These are phyloP conservation scores for Acorus gramineus DNA, from an alignment of 106 monocot genomes.

Conservation along the genomic window DNA sequence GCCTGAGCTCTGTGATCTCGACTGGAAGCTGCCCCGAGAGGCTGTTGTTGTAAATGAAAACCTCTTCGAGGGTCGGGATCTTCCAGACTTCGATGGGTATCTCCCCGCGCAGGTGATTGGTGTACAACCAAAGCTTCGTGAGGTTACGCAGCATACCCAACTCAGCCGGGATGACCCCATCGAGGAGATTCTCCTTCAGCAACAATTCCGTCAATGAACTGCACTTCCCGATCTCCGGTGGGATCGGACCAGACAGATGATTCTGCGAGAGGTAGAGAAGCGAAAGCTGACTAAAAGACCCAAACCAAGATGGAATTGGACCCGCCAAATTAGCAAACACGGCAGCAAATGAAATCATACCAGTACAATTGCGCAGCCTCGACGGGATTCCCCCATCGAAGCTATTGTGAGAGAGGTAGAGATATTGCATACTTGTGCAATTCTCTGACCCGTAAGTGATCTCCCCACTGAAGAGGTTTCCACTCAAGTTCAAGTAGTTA, in stretches of 20 bases:
- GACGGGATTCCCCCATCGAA: slow-evolving; percentile 43
- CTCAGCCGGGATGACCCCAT: slow-evolving; percentile 51
- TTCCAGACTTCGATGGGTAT: slow-evolving; percentile 60
- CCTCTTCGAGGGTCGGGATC: slow-evolving; percentile 28
- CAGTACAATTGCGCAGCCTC: slow-evolving; percentile 44
- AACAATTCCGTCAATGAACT: slow-evolving; percentile 29
- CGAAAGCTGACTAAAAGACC: slow-evolving; percentile 33
- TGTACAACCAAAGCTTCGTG: slow-evolving; percentile 32
- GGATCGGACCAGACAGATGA: slow-evolving; percentile 51
- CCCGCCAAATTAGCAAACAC: slow-evolving; percentile 47
- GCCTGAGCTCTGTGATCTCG: slow-evolving; percentile 39
- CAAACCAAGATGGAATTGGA: slow-evolving; percentile 47
- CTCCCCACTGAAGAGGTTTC: slow-evolving; percentile 28
- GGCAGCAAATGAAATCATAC: slow-evolving; percentile 21
- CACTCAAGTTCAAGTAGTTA: slow-evolving; percentile 26
- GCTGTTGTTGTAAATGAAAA: slow-evolving; percentile 52
- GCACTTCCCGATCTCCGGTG: slow-evolving; percentile 61
- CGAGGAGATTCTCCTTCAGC: slow-evolving; percentile 45
- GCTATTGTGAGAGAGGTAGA: slow-evolving; percentile 31
- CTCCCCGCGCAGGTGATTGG: slow-evolving; percentile 55
- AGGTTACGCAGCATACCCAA: slow-evolving; percentile 46
- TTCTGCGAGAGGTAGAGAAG: slow-evolving; percentile 37
- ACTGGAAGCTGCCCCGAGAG: slow-evolving; percentile 51
- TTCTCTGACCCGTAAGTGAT: slow-evolving; percentile 31
- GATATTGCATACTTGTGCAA: slow-evolving; percentile 27